Conservation (phyloP, 1,284 basidiomycete species). For the Ganoderma boninense region DNA sequence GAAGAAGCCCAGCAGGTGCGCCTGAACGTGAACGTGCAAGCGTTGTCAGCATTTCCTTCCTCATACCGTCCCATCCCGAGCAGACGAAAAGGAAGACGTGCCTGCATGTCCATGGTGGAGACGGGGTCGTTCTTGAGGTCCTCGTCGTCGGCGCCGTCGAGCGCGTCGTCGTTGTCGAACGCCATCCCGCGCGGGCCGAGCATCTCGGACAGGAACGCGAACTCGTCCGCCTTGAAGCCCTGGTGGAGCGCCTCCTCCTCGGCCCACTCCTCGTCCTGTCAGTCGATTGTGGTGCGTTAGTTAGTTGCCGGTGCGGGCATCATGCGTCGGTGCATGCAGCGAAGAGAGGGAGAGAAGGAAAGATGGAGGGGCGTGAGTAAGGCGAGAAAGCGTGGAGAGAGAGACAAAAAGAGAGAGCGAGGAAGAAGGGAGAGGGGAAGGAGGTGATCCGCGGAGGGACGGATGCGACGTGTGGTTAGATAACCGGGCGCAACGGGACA, state of each 20-base stretch:
- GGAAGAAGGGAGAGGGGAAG: not conserved
- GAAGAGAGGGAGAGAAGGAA: not conserved
- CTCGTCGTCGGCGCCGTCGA: constrained; percentile 80
- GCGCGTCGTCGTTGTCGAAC: constrained; percentile 76
- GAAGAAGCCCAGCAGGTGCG: constrained; percentile 74
- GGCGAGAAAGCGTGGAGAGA: not conserved
- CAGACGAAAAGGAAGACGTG: constrained; percentile 45
- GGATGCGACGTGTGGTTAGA: constrained; percentile 6
- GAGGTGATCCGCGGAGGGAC: constrained; percentile 2
- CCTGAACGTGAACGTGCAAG: constrained; percentile 47
- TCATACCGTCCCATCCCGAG: no score
- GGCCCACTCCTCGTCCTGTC: constrained; percentile 87
- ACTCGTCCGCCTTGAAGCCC: constrained; percentile 68
- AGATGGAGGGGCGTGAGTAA: no score
- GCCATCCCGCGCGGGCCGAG: constrained; percentile 63
- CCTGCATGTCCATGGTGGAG: constrained; percentile 89
- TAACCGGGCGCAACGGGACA: not conserved
- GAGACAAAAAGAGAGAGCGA: no score
- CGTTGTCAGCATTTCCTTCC: no score
- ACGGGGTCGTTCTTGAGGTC: constrained; percentile 89
- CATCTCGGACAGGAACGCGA: constrained; percentile 74
- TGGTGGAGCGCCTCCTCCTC: constrained; percentile 74
- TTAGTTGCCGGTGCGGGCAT: not conserved
- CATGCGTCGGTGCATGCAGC: not conserved
- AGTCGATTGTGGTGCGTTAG: not conserved